These are phyloP conservation scores for Aspergillus sp. DNA, from an alignment of 2,329 filamentous ascomycete species.

Conservation along the genomic window DNA sequence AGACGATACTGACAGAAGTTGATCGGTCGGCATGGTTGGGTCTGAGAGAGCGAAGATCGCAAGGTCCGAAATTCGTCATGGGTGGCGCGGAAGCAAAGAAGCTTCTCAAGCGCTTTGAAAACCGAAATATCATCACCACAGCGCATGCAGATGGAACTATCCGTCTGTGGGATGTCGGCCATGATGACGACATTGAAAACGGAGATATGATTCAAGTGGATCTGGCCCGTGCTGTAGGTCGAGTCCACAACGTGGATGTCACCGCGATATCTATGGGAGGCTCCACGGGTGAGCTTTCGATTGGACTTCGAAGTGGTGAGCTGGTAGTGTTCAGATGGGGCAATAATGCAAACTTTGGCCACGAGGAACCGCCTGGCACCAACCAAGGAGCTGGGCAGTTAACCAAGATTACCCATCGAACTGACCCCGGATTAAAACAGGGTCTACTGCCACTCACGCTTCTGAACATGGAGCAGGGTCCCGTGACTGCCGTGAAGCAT, in stretches of 20 bases:
- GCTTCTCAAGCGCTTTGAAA: constrained; percentile 73
- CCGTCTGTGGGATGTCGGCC: constrained; percentile 88
- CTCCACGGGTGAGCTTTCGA: constrained; percentile 79
- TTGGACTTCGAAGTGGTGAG: constrained; percentile 80
- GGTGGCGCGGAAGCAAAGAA: constrained; percentile 73
- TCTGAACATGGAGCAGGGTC: constrained; percentile 78
- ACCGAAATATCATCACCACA: constrained; percentile 78
- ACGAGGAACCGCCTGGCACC: constrained; percentile 53
- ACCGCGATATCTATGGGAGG: constrained; percentile 76
- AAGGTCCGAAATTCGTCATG: constrained; percentile 72
- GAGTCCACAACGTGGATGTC: constrained; percentile 74
- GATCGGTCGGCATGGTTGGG: constrained; percentile 82
- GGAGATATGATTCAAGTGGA: constrained; percentile 78
- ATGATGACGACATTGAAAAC: constrained; percentile 92
- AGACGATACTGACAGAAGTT: constrained; percentile 68
- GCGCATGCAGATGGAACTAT: constrained; percentile 89
- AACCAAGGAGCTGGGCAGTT: constrained; percentile 66
- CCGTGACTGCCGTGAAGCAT: constrained; percentile 74
- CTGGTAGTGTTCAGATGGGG: constrained; percentile 85
- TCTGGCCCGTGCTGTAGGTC: constrained; percentile 74
- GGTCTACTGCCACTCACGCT: constrained; percentile 77
- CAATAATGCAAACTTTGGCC: constrained; percentile 69
- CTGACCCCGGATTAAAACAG: constrained; percentile 71
- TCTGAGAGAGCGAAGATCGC: constrained; percentile 77
- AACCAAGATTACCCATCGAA: constrained; percentile 69